Base-by-base conservation (phyloP, 257 asterid genomes). In the Solanum pimpinellifolium region DNA sequence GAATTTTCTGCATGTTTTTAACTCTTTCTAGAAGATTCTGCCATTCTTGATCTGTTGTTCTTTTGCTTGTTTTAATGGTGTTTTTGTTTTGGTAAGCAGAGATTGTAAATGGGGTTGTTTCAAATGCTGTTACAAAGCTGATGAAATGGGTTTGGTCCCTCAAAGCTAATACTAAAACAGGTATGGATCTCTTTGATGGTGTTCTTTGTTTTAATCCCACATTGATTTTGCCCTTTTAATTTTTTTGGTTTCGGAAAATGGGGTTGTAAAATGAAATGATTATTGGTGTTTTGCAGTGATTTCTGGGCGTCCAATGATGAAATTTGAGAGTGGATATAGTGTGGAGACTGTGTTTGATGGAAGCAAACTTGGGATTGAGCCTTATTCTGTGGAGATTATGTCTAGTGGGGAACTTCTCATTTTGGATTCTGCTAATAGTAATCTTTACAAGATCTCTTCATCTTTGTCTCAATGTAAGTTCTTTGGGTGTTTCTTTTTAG, bases 311-410 rank as follows among this genome's bases (percentile, higher is more conserved):
- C 96, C 98, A 65, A 88, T 94, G 97, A 93, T 96, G 99, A 96
- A 95, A 87, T 96, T 93, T 86, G 99, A 96, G 93, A 95, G 96
- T 88, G 99, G 99, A 39, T 96, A 95, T 87, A 92, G 88, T 83
- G 98, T 96, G 89, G 98, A 96, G 89, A 96, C 99, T 29, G 98
- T 96, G 86, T 96, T 96, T 86, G 99, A 96, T 85, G 99, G 99
- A 52, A 96, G 99, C 92, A 96, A 95, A 90, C 98, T 96, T 88
- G 99, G 99, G 81, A 91, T 96, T 90, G 99, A 96, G 90, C 99
- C 99, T 65, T 83, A 94, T 85, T 62, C 95, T 89, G 93, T 95
- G 75, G 96, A 95, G 83, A 85, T 94, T 65, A 89, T 93, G 92
- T 92, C 98, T 68, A 94, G 91, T 88, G 98, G 98, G 62, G 99